These are phyloP conservation scores for Jacaranda mimosifolia DNA, from an alignment of 257 asterid genomes.

Conservation along the genomic window DNA sequence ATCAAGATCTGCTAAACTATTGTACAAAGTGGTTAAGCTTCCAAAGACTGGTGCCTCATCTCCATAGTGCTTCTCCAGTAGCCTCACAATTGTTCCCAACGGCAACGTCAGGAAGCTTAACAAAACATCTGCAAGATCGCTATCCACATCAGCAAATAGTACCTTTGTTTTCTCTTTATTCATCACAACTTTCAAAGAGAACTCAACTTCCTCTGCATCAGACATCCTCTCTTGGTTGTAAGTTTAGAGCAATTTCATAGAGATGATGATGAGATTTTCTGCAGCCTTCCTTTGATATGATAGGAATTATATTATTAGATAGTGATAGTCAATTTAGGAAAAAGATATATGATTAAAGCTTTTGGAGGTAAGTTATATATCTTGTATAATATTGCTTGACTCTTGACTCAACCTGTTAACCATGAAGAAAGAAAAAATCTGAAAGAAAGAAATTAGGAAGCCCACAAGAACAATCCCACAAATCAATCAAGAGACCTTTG, in stretches of 20 bases:
- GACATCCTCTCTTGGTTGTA: neutral
- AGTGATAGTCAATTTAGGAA: too few species aligned
- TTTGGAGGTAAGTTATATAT: too few species aligned
- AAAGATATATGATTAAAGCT: too few species aligned
- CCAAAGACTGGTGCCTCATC: slow-evolving; percentile 23
- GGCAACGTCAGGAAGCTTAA: slow-evolving; percentile 45
- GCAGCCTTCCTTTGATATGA: neutral
- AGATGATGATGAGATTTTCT: neutral
- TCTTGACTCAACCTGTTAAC: too few species aligned
- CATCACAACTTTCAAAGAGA: slow-evolving; percentile 32
- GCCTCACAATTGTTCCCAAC: slow-evolving; percentile 31
- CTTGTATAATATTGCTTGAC: too few species aligned
- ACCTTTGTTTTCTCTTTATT: slow-evolving; percentile 38
- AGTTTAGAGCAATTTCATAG: neutral
- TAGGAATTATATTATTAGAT: too few species aligned
- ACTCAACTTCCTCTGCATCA: neutral
- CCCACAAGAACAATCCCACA: too few species aligned
- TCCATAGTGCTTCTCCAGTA: slow-evolving; percentile 29
- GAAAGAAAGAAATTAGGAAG: too few species aligned
- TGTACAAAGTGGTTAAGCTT: slow-evolving; percentile 32
- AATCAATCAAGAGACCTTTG: too few species aligned
- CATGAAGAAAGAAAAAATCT: too few species aligned
- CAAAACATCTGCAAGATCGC: slow-evolving; percentile 40
- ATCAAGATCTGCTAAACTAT: slow-evolving; percentile 9
- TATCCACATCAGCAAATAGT: slow-evolving; percentile 36